These are phyloP conservation scores for Podospora fimiseda DNA, from an alignment of 495 filamentous ascomycete genomes.

Conservation along the genomic window DNA sequence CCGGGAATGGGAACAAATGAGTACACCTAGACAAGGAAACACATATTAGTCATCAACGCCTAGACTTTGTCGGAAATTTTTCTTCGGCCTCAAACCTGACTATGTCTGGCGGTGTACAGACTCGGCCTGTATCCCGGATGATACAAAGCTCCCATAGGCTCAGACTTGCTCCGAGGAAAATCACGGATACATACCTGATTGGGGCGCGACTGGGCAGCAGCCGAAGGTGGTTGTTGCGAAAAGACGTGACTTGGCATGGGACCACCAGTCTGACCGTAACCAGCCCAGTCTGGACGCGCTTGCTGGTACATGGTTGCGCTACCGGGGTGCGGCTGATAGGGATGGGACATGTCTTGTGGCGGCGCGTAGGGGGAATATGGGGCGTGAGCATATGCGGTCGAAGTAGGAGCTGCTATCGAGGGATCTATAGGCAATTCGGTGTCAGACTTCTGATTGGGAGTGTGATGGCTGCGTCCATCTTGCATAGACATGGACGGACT, in stretches of 20 bases:
- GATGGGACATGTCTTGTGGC: constrained; percentile 70
- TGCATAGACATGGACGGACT: constrained; percentile 86
- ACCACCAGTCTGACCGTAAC: constrained; percentile 58
- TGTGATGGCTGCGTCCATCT: constrained; percentile 66
- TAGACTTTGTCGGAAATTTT: too few species aligned
- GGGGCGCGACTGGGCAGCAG: constrained; percentile 51
- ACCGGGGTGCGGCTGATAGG: constrained; percentile 53
- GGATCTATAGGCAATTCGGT: constrained; percentile 98
- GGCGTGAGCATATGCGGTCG: constrained; percentile 73
- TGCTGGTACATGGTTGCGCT: constrained; percentile 56
- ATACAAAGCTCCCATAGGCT: neutral
- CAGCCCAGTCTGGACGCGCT: constrained; percentile 72
- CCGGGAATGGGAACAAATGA: constrained; percentile 98
- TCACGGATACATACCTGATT: constrained; percentile 59
- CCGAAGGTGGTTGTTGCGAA: constrained; percentile 51
- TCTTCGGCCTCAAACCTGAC: constrained; percentile 3
- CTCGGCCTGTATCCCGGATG: neutral
- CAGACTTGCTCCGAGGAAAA: constrained; percentile 10
- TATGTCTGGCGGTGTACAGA: neutral
- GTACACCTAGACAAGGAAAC: constrained; percentile 61
- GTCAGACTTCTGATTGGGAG: constrained; percentile 80
- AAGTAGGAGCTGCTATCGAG: constrained; percentile 86
- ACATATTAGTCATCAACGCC: too few species aligned
- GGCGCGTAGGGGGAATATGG: constrained; percentile 77
- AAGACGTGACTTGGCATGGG: constrained; percentile 45